Evolutionary conservation across 306 rosid species (phyloP).

Genomic region (Vigna unguiculata): DNA sequence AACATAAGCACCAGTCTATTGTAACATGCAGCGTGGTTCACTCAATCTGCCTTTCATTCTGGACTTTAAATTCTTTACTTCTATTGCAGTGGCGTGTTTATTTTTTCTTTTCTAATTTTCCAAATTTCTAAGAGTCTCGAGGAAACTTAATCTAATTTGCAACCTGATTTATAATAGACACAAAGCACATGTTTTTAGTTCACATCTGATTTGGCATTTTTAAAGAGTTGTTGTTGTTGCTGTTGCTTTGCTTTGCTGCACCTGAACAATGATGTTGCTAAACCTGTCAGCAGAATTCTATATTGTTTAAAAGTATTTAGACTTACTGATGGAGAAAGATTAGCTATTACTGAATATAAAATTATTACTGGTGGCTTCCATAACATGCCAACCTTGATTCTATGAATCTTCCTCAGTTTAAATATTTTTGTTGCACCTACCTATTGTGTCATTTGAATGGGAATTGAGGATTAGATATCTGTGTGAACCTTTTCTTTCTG

Average conservation of each 20-base stretch:
- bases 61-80: neutral
- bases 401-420: neutral
- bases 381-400: slow-evolving; percentile 1
- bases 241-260: too few species aligned
- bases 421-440: neutral
- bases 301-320: neutral
- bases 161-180: neutral
- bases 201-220: neutral
- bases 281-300: neutral
- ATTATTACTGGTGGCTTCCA: neutral
- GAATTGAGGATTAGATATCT: neutral
- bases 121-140: neutral
- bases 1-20: neutral
- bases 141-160: slow-evolving; percentile 9
- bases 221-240: neutral
- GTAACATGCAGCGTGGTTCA: neutral
- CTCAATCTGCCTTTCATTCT: neutral
- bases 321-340: neutral
- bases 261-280: neutral
- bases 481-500: neutral
- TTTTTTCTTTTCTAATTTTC: neutral
- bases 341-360: neutral
- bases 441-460: neutral
- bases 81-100: neutral
- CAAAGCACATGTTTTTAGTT: neutral